A percentile compares a stretch with the other conserved stretches of the same genome.
These are phyloP conservation scores for Rauvolfia tetraphylla DNA, from an alignment of 257 asterid species.

Conservation along the genomic window DNA sequence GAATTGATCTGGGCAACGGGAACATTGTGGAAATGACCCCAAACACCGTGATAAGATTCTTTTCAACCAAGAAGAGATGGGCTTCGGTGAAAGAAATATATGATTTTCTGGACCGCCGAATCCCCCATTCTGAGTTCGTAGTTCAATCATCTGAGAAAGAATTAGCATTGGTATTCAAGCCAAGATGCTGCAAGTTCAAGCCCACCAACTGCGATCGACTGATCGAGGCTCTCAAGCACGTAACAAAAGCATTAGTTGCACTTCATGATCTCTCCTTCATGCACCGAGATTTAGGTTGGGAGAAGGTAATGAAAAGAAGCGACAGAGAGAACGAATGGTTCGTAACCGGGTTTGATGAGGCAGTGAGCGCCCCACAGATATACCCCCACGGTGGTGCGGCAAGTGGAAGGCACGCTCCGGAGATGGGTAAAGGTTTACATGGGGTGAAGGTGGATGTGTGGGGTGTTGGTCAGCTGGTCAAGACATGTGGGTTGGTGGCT, in stretches of 20 bases:
- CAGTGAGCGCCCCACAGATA: conserved; percentile 42
- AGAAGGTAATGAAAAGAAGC: conserved; percentile 35
- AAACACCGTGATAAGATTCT: conserved; percentile 21
- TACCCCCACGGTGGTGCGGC: conserved; percentile 30
- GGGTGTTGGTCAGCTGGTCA: conserved; percentile 48
- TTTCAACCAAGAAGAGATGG: conserved; percentile 32
- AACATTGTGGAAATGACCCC: conserved; percentile 40
- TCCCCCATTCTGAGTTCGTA: conserved; percentile 39
- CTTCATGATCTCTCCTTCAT: conserved; percentile 43
- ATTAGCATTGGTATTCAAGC: conserved; percentile 37
- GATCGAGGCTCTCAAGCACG: conserved; percentile 39
- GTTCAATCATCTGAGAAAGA: conserved; percentile 39
- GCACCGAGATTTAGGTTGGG: conserved; percentile 50
- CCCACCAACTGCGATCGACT: conserved; percentile 32
- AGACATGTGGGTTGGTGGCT: conserved; percentile 41
- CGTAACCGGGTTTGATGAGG: conserved; percentile 40
- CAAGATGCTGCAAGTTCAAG: conserved; percentile 36
- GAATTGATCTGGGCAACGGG: conserved; percentile 32
- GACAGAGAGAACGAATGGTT: conserved; percentile 40
- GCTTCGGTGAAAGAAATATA: conserved; percentile 39
- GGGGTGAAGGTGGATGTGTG: conserved; percentile 48
- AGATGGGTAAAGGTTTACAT: conserved; percentile 43
- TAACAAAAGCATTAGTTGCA: conserved; percentile 43
- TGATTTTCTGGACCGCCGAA: conserved; percentile 37
- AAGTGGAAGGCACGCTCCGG: conserved; percentile 38